phyloP scores from a whole-genome alignment of 2,329 filamentous ascomycete species.

The Penicillium verrucosum region DNA sequence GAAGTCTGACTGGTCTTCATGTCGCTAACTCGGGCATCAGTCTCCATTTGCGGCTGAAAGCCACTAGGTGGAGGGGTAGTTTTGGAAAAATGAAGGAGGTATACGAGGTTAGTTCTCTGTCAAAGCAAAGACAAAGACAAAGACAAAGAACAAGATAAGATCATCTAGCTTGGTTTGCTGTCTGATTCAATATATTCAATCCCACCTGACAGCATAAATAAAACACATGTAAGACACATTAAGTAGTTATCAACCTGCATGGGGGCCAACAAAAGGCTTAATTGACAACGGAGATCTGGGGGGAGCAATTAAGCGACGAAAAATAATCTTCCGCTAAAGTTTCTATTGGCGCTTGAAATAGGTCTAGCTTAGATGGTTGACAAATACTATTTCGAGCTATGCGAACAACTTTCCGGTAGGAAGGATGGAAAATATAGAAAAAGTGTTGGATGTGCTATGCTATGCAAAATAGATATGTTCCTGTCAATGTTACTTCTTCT shows the following conservation, averaged over 20 bases:
- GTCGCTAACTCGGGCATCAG: no score
- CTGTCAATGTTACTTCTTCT: neutral
- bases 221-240: neutral
- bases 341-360: neutral
- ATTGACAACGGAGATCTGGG: neutral
- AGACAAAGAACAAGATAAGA: no score
- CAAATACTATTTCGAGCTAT: neutral
- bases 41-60: no score
- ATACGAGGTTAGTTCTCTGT: no score
- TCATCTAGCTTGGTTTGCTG: fast-evolving
- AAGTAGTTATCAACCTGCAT: neutral
- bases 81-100: no score
- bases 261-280: neutral
- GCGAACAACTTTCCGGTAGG: neutral
- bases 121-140: no score
- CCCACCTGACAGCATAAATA: neutral
- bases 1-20: no score
- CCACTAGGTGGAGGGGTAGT: no score
- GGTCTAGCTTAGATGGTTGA: no score
- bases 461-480: neutral
- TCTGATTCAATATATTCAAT: neutral
- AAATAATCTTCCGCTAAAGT: neutral
- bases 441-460: neutral
- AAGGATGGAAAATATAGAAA: neutral
- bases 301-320: neutral